phyloP scores from a whole-genome alignment of 2,329 filamentous ascomycete genomes.

The Daldinia sp. region DNA sequence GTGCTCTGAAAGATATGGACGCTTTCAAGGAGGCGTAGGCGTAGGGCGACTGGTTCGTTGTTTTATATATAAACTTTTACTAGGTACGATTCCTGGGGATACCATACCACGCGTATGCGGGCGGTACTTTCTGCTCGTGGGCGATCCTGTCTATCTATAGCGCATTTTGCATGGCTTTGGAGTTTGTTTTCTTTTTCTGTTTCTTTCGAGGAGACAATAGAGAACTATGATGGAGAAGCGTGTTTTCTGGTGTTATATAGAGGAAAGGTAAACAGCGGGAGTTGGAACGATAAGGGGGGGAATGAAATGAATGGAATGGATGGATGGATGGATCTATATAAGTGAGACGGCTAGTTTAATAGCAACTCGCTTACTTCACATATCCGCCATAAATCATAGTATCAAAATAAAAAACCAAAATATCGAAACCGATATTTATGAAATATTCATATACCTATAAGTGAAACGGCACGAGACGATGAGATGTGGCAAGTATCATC shows the following conservation, averaged over 20 bases:
- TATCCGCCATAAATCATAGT: neutral
- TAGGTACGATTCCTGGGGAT: neutral
- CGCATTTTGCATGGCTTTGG: constrained; percentile 44
- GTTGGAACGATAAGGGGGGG: neutral
- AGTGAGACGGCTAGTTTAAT: neutral
- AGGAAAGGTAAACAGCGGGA: neutral
- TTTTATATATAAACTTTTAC: neutral
- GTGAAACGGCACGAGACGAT: neutral
- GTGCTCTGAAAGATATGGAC: constrained; percentile 71
- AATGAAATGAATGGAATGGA: neutral
- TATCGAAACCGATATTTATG: too few species aligned
- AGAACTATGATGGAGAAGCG: neutral
- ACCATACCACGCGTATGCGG: neutral
- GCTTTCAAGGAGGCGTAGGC: constrained; percentile 62
- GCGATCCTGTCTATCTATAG: constrained; percentile 9
- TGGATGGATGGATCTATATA: neutral
- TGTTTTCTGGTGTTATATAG: constrained; percentile 3
- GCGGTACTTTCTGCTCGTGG: too few species aligned
- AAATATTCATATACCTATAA: neutral
- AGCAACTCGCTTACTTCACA: neutral
- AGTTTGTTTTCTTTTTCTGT: constrained; percentile 27
- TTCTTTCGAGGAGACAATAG: neutral
- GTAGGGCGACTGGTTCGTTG: neutral
- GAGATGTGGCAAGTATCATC: neutral
- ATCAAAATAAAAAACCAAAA: neutral